phyloP scores from a whole-genome alignment of 306 rosid species.

The Dalbergia cultrata region DNA sequence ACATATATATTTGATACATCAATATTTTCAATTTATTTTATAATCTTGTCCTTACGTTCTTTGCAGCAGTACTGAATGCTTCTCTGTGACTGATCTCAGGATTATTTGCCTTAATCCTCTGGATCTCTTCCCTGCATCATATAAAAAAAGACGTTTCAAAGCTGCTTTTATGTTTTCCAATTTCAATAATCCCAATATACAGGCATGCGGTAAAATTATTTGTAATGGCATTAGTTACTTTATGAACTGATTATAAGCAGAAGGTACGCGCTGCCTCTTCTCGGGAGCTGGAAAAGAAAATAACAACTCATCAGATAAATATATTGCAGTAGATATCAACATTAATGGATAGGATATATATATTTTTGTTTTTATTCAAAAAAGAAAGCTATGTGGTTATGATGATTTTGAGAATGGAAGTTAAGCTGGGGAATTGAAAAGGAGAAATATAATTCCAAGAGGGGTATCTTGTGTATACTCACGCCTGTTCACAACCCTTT shows the following conservation, averaged over 20 bases:
- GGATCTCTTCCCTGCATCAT: constrained; percentile 86
- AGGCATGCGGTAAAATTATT: not conserved
- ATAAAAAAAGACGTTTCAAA: constrained; percentile 40
- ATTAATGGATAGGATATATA: not conserved
- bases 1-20: not conserved
- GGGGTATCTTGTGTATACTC: constrained; percentile 44
- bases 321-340: not conserved
- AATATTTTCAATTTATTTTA: not conserved
- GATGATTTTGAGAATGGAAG: constrained; percentile 5
- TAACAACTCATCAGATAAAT: constrained; percentile 56
- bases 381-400: not conserved
- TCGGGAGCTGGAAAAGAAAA: constrained; percentile 96
- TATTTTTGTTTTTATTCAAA: not conserved
- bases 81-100: constrained; percentile 98
- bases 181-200: not conserved
- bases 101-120: constrained; percentile 96
- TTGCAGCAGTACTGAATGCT: constrained; percentile 98
- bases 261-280: constrained; percentile 99
- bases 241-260: constrained; percentile 99
- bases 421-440: too few species aligned
- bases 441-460: too few species aligned
- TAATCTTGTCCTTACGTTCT: constrained; percentile 63
- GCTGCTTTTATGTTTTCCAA: constrained; percentile 33
- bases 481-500: constrained; percentile 85
- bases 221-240: constrained; percentile 64